Base-by-base conservation (phyloP, 257 asterid genomes). In the Solanum raphanifolium region DNA sequence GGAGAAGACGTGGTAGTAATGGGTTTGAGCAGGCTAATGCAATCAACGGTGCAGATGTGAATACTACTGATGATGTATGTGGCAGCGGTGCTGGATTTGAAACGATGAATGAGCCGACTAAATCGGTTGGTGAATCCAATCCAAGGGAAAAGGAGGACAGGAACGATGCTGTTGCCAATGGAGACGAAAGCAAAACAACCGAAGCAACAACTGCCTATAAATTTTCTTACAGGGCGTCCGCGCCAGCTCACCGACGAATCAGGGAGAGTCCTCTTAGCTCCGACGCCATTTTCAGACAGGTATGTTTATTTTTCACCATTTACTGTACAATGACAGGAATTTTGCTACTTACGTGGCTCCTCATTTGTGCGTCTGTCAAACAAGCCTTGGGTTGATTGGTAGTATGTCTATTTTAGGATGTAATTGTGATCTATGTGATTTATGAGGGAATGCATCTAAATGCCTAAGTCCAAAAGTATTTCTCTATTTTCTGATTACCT, bases 201-300 rank as follows among this genome's bases (percentile, higher is more conserved):
- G 93, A 89, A 52, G 86, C 91, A 87, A 87, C 89, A 16, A 73
- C 72, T 86, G 78, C 91, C n/a, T 87, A 87, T 69, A 93, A 94
- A 90, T 91, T 90, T 75, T 69, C 93, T 55, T 97, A 92, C 89
- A 91, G 98, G 89, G 93, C 99, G 48, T 94, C 98, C 15, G 91
- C 93, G 38, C 98, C 98, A 6, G 99, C 98, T 87, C 99, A 97
- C 84, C 93, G 96, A 78, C 93, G 91, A 89, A 91, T 87, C 84
- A 97, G 91, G 92, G 99, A 97, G 94, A 95, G 99, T 88, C 98
- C 98, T 89, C 98, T 97, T 69, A 97, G 99, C 88, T 97, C 99
- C 52, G 98, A 94, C 88, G 98, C 99, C 88, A 97, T 97, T 74
- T 97, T 97, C 90, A 94, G 92, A 89, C 98, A 97, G 96, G 99